Conservation (phyloP, 2,329 filamentous ascomycete genomes). For the Colletotrichum theobromicola region DNA sequence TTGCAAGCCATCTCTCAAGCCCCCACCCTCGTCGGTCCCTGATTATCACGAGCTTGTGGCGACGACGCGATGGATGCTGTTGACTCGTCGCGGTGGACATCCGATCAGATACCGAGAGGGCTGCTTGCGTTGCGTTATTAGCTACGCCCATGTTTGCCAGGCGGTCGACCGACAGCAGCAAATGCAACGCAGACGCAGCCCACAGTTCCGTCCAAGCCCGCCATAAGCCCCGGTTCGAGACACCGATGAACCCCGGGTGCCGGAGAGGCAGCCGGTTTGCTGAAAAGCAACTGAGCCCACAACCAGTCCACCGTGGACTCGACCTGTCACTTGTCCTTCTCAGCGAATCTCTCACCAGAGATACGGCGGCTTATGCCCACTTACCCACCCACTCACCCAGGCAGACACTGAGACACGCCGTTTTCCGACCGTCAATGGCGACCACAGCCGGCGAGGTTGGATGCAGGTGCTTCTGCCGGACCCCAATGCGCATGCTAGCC, state of each 20-base stretch:
- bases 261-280: constrained; percentile 22
- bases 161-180: not conserved
- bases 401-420: not conserved
- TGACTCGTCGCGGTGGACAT: not conserved
- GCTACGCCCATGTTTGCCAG: not conserved
- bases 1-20: not conserved
- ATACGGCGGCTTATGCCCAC: not conserved
- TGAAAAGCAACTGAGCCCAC: not conserved
- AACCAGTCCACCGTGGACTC: not conserved
- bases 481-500: not conserved
- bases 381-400: not conserved
- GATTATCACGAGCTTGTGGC: constrained; percentile 7
- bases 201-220: not conserved
- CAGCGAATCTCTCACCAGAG: not conserved
- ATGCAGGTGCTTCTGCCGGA: not conserved
- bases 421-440: not conserved
- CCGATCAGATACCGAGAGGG: not conserved
- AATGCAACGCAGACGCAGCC: not conserved
- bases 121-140: not conserved
- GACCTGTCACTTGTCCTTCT: constrained; percentile 7
- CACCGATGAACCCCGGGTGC: constrained; percentile 6
- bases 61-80: not conserved
- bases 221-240: constrained; percentile 5
- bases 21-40: not conserved
- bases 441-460: not conserved